Evolutionary conservation across 805 yeast genomes (phyloP).

Genomic region (Naumovozyma castellii): DNA sequence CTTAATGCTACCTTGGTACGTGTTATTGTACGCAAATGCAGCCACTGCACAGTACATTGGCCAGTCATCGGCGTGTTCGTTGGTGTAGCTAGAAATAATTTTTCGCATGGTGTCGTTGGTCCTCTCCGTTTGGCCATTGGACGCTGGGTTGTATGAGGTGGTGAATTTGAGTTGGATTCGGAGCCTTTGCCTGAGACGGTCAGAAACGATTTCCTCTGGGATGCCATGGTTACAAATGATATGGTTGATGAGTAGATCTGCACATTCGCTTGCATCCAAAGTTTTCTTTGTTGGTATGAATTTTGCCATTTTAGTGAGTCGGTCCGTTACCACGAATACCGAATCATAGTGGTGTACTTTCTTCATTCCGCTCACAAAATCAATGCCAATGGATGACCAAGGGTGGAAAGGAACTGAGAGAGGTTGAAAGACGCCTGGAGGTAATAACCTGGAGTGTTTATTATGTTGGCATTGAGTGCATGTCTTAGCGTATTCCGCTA

Average conservation of each 20-base stretch:
- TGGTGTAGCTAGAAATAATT: neutral
- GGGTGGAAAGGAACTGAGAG: neutral
- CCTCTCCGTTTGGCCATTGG: neutral
- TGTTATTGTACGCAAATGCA: neutral
- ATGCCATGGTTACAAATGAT: constrained; percentile 1
- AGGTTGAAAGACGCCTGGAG: constrained; percentile 1
- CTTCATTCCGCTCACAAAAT: no score
- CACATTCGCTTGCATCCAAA: neutral
- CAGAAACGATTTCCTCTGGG: neutral
- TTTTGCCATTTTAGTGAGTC: neutral
- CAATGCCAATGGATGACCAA: constrained; percentile 2
- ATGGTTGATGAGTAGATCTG: neutral
- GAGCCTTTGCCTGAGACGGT: neutral
- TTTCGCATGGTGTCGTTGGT: neutral
- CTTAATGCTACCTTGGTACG: neutral
- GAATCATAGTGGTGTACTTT: no score
- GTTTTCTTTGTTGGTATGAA: neutral
- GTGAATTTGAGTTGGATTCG: neutral
- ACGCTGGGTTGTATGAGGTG: neutral
- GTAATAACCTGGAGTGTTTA: neutral
- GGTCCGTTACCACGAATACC: constrained; percentile 1
- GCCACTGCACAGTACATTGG: neutral
- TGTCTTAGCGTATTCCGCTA: neutral
- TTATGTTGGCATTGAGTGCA: neutral
- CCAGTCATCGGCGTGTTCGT: neutral